Percentiles rank a stretch among this genome's conserved stretches.
Conservation (phyloP, 192 early-diverging fungal genomes). For the Coemansia sp. region DNA sequence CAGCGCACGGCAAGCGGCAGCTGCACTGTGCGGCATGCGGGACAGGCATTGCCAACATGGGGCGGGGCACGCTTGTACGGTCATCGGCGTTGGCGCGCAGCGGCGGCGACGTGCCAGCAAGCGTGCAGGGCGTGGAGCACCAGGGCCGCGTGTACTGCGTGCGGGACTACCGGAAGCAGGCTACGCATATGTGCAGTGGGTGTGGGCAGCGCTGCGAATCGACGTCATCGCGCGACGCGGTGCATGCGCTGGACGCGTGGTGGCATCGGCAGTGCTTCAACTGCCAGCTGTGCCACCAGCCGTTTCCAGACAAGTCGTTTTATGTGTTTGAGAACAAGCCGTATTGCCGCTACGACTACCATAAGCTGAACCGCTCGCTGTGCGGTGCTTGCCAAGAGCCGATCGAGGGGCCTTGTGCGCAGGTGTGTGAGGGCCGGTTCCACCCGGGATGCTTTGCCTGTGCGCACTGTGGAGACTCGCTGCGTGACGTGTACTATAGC, state of each 20-base stretch:
- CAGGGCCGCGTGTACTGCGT: conserved; percentile 44
- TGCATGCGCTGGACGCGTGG: conserved; percentile 64
- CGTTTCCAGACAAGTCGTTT: conserved; percentile 68
- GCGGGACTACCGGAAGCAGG: conserved; percentile 26
- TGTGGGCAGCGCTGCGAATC: conserved; percentile 37
- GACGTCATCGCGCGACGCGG: conserved; percentile 21
- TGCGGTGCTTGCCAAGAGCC: conserved; percentile 75
- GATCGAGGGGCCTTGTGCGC: conserved; percentile 89
- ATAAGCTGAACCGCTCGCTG: conserved; percentile 80
- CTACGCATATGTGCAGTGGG: conserved; percentile 16
- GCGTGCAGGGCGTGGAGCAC: conserved; percentile 36
- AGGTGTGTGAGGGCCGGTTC: conserved; percentile 80
- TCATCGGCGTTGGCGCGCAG: conserved; percentile 21
- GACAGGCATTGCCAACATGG: conserved; percentile 5
- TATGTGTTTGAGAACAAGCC: conserved; percentile 86
- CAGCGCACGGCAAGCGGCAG: conserved; percentile 11
- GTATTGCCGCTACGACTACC: conserved; percentile 84
- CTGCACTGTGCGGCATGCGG: conserved; percentile 40
- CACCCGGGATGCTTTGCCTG: conserved; percentile 88
- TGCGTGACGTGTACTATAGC: conserved; percentile 55
- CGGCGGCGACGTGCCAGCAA: conserved; percentile 28
- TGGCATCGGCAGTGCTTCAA: conserved; percentile 66
- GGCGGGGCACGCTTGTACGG: conserved; percentile 20
- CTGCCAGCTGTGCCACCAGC: conserved; percentile 65
- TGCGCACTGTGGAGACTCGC: conserved; percentile 34